Conservation (phyloP, 2,329 filamentous ascomycete genomes). For the Pseudogymnoascus sp. region DNA sequence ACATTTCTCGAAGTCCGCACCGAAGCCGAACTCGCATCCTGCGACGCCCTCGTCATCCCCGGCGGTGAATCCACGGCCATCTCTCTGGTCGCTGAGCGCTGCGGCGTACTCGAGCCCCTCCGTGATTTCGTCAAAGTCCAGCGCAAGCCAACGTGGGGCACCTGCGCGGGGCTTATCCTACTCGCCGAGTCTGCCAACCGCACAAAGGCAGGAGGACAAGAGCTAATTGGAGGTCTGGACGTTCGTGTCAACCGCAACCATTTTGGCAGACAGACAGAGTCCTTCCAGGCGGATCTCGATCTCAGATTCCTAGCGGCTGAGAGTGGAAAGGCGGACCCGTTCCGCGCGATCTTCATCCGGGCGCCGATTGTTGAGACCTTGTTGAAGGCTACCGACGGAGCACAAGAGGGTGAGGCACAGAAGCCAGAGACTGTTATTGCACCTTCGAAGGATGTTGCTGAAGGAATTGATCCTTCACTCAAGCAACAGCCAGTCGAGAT, state of each 20-base stretch:
- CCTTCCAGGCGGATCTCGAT: conserved; percentile 69
- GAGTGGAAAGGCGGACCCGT: conserved; percentile 39
- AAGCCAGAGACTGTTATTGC: conserved; percentile 31
- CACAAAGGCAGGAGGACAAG: conserved; percentile 85
- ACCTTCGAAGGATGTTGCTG: conserved; percentile 18
- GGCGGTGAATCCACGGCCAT: conserved; percentile 95
- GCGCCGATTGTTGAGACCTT: conserved; percentile 88
- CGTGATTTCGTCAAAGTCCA: conserved; percentile 79
- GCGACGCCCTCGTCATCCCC: conserved; percentile 80
- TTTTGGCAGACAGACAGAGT: conserved; percentile 88
- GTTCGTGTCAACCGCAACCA: conserved; percentile 90
- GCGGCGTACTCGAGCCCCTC: conserved; percentile 73
- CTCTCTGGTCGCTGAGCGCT: conserved; percentile 75
- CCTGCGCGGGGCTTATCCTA: conserved; percentile 88
- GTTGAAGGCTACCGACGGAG: conserved; percentile 37
- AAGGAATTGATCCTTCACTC: conserved; percentile 17
- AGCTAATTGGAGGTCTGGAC: conserved; percentile 83
- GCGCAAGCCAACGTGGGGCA: conserved; percentile 85
- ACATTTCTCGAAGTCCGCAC: conserved; percentile 61
- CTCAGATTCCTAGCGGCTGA: conserved; percentile 56
- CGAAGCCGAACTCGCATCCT: conserved; percentile 57
- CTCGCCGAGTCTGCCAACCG: conserved; percentile 81
- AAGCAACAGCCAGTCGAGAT: conserved; percentile 36
- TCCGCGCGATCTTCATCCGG: conserved; percentile 84
- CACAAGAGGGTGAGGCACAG: conserved; percentile 33